Evolutionary conservation across 305 asterid species (phyloP), one percentile per base, ranked within the genome.

Genomic region (Petunia hybrid): DNA sequence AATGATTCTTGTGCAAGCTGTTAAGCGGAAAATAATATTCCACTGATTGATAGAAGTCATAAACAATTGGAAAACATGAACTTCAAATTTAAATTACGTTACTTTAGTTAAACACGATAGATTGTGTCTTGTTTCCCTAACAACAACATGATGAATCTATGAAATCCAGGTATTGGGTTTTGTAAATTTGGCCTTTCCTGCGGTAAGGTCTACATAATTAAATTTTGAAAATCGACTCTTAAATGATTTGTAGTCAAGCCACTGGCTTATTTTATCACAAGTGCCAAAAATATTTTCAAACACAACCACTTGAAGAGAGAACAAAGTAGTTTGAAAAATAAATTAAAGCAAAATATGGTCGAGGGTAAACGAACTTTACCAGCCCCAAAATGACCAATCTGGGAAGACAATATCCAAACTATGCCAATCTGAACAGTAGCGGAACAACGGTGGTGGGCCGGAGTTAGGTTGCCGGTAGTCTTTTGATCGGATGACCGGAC

Each of bases 311-410:
- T 22, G 31, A 22, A 22, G 31, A 22, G 31, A 22, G 31, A 22
- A 22, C 31, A 22, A 22, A 22, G 31, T 22, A 22, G 31, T 22
- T 22, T 22, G 31, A 22, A 22, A 22, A 22, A 22, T 22, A 22
- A 22, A 22, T 22, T 22, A 22, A 22, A 9, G 1, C 31, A 12
- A 41, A 6, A 40, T 2, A 67, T 2, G 36, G 45, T 48, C 16
- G 42, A 48, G 1, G 2, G 3, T 36, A 13, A 4, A 57, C 8
- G 8, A 48, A 73, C 7, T 43, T 89, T 95, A 94, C 99, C 99
- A 94, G 66, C 99, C 99, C 99, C 99, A 96, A 57, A 93, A 96
- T 9, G 98, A 90, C 98, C 98, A 94, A 77, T 94, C 98, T 1
- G 99, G 99, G 84, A 96, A 94, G 80, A 92, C 98, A 77, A 96